phyloP scores from a whole-genome alignment of 192 early-diverging fungal species.

The Coemansia sp. region DNA sequence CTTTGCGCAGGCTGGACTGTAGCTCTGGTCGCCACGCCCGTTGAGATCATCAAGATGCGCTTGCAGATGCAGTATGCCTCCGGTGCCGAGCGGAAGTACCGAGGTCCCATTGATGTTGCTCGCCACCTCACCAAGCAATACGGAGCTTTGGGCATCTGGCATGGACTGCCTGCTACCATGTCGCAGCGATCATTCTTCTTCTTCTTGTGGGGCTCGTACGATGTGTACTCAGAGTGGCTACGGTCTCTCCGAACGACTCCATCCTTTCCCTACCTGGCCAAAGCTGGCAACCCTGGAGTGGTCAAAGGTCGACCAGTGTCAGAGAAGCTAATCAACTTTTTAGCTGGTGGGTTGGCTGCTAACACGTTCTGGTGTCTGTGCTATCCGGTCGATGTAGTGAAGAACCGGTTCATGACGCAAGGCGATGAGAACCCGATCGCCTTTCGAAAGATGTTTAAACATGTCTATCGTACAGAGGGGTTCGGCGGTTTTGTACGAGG shows the following conservation, averaged over 20 bases:
- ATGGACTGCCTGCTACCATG: slow-evolving; percentile 82
- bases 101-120: slow-evolving; percentile 85
- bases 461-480: slow-evolving; percentile 62
- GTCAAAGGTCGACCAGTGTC: slow-evolving; percentile 33
- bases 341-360: slow-evolving; percentile 83
- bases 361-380: slow-evolving; percentile 87
- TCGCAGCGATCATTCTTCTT: slow-evolving; percentile 86
- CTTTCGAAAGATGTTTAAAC: slow-evolving; percentile 41
- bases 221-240: slow-evolving; percentile 53
- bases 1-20: slow-evolving; percentile 76
- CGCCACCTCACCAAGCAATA: slow-evolving; percentile 70
- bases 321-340: slow-evolving; percentile 66
- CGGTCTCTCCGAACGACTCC: slow-evolving; percentile 48
- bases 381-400: slow-evolving; percentile 85
- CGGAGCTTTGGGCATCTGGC: slow-evolving; percentile 79
- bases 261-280: slow-evolving; percentile 20
- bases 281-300: slow-evolving; percentile 8
- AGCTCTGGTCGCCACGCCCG: slow-evolving; percentile 77
- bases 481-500: slow-evolving; percentile 86
- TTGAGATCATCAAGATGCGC: slow-evolving; percentile 72
- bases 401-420: slow-evolving; percentile 94
- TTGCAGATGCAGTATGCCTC: slow-evolving; percentile 77
- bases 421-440: slow-evolving; percentile 66
- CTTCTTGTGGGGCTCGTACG: slow-evolving; percentile 58
- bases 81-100: slow-evolving; percentile 67